Percentiles rank a stretch among this genome's conserved stretches.
phyloP scores from a whole-genome alignment of 192 early-diverging fungal species.

The Backusella tarrabulga region DNA sequence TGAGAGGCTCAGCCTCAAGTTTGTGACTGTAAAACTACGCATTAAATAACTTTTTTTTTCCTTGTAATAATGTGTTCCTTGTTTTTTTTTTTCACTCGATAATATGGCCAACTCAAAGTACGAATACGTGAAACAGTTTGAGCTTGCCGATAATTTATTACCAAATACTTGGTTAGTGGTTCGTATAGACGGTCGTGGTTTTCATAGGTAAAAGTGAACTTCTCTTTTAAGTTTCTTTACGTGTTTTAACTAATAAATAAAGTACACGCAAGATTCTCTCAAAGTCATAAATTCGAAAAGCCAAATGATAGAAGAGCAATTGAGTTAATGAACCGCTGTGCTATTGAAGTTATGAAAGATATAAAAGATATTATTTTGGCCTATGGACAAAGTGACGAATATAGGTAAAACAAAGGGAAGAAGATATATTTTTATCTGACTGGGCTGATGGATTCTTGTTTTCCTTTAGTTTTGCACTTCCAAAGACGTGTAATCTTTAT shows the following conservation, averaged over 20 bases:
- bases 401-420: constrained; percentile 42
- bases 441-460: not conserved
- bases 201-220: constrained; percentile 58
- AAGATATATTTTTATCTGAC: not conserved
- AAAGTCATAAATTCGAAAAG: constrained; percentile 70
- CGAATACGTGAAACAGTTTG: constrained; percentile 91
- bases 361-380: constrained; percentile 77
- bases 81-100: not conserved
- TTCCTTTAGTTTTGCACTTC: constrained; percentile 68
- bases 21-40: not conserved
- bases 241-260: not conserved
- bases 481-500: constrained; percentile 61
- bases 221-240: not conserved
- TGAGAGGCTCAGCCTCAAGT: not conserved
- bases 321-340: constrained; percentile 80
- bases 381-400: constrained; percentile 96
- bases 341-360: constrained; percentile 76
- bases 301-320: constrained; percentile 79
- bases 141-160: constrained; percentile 71
- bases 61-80: not conserved
- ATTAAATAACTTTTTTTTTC: not conserved
- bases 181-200: constrained; percentile 90
- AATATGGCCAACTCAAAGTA: constrained; percentile 93
- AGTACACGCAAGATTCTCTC: constrained; percentile 64
- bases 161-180: constrained; percentile 89